Evolutionary conservation across 768 basidiomycete genomes (phyloP), one percentile per base, ranked within the genome.

Genomic region (Tephrocybe sp.): DNA sequence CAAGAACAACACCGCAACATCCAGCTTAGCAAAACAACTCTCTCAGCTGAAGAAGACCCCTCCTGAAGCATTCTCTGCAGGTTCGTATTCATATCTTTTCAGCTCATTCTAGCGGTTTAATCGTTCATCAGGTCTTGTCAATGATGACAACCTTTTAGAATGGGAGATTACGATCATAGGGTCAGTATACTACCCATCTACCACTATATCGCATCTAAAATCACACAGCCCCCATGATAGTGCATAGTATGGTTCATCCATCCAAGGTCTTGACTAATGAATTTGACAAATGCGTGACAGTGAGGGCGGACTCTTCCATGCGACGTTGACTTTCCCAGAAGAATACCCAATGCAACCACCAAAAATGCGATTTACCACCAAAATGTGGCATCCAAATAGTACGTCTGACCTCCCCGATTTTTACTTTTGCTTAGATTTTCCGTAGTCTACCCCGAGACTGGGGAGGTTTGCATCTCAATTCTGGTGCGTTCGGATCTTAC

Each of bases 311-410:
- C 91, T 98, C 69, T 89, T 96, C 73, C 94, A 92, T 71, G 93
- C 94, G 14, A 79, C 88, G 47, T 70, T 98, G 51, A 78, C 85
- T 5, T 98, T 99, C 69, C 96, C 95, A 7, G 74, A 80, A 22
- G 92, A 98, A 68, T 98, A 85, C 66, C 96, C 96, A 22, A 70
- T 96, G 47, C 75, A 85, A 42, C 95, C 95, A 7, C 96, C 97
- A 33, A 95, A 92, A 83, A 91, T 98, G 91, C 84, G 82, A 17
- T 99, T 99, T 63, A 81, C 89, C 59, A 98, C 97, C 1, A 87
- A 85, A 32, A 90, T 99, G 82, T 92, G 95, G 84, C 97, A 99
- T 71, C 97, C 97, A 1, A 99, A 98, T 68, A 95, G 96, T 95
- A 49, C 60, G 87, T 41, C 16, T 43, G 20, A n/a, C 14, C 36